Evolutionary conservation across 2,329 filamentous ascomycete genomes (phyloP), one percentile per base, ranked within the genome.

Genomic region (Westerdykella ornata): DNA sequence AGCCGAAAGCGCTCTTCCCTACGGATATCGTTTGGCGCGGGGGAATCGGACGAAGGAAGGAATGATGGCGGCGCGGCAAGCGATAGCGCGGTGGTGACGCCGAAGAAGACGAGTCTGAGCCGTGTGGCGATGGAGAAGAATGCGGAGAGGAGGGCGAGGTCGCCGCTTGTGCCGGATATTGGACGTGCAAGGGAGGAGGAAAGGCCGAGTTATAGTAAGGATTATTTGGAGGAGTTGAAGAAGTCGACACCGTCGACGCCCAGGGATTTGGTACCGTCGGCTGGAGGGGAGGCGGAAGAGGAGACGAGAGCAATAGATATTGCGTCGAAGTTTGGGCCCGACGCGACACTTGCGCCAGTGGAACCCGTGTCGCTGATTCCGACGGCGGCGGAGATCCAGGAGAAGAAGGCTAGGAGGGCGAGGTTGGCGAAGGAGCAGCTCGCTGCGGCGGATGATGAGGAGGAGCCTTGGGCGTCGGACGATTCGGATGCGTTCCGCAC

Each of bases 321-420:
- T n/a, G 66, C 68, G 5, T 68, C 70, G 14, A 74, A 72, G 50
- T 76, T 89, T 15, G 82, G 88, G 12, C 53, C 66, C 28, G 34
- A 18, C 71, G 81, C 53, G 8, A 51, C 50, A 9, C 43, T 59
- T 18, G 42, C 48, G 13, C 43, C 33, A 36, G 35, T 43, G 17
- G 52, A 56, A 35, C 46, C 63, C 52, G 53, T 36, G 44, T 63
- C 68, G 22, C 56, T 72, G 5, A 88, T 96, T 48, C 81, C 90
- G 3, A 88, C 84, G 2, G 84, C 89, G 46, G 79, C 84, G 2
- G 86, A 96, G 59, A 94, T 97, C 38, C 78, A 77, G 19, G 89
- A 94, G 67, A 94, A 89, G 71, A 97, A 96, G 66, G 85, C 88
- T 45, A 80, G 92, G 2, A 79, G 90, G 13, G 84, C 84, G n/a